phyloP scores from a whole-genome alignment of 2,329 filamentous ascomycete genomes.

The Helotiales sp. region DNA sequence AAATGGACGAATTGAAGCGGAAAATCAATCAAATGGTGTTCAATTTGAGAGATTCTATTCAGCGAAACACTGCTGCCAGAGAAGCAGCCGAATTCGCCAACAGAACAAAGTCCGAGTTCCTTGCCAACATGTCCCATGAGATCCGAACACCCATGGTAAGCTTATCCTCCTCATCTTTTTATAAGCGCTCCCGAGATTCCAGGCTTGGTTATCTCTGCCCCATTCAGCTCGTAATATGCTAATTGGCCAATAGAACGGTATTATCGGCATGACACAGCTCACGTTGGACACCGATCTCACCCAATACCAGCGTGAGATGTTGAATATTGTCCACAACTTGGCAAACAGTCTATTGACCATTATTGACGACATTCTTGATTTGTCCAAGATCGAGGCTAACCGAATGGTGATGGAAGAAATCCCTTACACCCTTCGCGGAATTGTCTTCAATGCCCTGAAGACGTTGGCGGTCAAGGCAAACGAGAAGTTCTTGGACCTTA shows the following conservation, averaged over 20 bases:
- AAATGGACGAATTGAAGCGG: slow-evolving; percentile 98
- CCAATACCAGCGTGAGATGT: slow-evolving; percentile 95
- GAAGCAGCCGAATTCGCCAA: slow-evolving; percentile 96
- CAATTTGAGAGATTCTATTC: slow-evolving; percentile 92
- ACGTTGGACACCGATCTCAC: slow-evolving; percentile 95
- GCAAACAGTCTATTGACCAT: slow-evolving; percentile 96
- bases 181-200: not conserved
- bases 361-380: slow-evolving; percentile 82
- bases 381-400: slow-evolving; percentile 88
- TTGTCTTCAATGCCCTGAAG: slow-evolving; percentile 96
- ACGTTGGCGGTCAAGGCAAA: slow-evolving; percentile 97
- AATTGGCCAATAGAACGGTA: slow-evolving; percentile 29
- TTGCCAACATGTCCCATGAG: slow-evolving; percentile 99
- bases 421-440: slow-evolving; percentile 90
- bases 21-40: slow-evolving; percentile 99
- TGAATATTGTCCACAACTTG: slow-evolving; percentile 96
- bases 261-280: slow-evolving; percentile 81
- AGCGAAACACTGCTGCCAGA: slow-evolving; percentile 92
- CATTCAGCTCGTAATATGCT: not conserved
- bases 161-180: not conserved
- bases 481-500: slow-evolving; percentile 90
- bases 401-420: slow-evolving; percentile 99
- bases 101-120: slow-evolving; percentile 97
- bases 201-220: not conserved
- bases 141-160: slow-evolving; percentile 75